Evolutionary conservation across 1,284 basidiomycete species (phyloP).

Genomic region (Phaffia rhodozyma): DNA sequence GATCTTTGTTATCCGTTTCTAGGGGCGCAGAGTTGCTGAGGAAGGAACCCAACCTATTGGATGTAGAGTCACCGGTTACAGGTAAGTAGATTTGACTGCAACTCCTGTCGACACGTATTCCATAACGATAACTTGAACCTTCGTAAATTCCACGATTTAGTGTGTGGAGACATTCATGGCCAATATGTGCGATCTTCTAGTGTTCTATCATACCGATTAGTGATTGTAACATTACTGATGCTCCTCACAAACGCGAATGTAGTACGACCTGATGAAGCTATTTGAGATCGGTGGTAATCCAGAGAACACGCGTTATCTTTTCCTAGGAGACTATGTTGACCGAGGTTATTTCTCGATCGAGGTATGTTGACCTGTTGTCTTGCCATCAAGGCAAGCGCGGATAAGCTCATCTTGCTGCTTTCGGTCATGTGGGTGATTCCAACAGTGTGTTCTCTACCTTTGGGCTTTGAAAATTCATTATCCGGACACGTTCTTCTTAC

Average conservation of each 20-base stretch:
- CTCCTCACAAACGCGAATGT: neutral
- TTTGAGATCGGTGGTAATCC: slow-evolving; percentile 92
- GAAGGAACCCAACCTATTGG: slow-evolving; percentile 75
- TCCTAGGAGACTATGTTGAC: slow-evolving; percentile 97
- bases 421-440: slow-evolving; percentile 21
- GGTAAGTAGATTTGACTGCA: slow-evolving; percentile 43
- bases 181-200: slow-evolving; percentile 64
- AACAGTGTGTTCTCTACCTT: slow-evolving; percentile 76
- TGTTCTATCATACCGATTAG: neutral
- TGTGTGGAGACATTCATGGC: slow-evolving; percentile 93
- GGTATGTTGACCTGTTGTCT: slow-evolving; percentile 37
- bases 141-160: too few species aligned
- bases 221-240: slow-evolving; percentile 7
- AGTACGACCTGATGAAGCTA: slow-evolving; percentile 97
- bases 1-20: neutral
- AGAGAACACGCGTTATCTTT: slow-evolving; percentile 84
- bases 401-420: neutral
- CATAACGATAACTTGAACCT: too few species aligned
- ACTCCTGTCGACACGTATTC: too few species aligned
- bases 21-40: slow-evolving; percentile 60
- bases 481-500: slow-evolving; percentile 74
- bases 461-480: slow-evolving; percentile 91
- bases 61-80: slow-evolving; percentile 88
- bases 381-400: neutral
- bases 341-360: slow-evolving; percentile 92